Evolutionary conservation across 1,284 basidiomycete genomes (phyloP).

Genomic region (Rhodotorula sp.): DNA sequence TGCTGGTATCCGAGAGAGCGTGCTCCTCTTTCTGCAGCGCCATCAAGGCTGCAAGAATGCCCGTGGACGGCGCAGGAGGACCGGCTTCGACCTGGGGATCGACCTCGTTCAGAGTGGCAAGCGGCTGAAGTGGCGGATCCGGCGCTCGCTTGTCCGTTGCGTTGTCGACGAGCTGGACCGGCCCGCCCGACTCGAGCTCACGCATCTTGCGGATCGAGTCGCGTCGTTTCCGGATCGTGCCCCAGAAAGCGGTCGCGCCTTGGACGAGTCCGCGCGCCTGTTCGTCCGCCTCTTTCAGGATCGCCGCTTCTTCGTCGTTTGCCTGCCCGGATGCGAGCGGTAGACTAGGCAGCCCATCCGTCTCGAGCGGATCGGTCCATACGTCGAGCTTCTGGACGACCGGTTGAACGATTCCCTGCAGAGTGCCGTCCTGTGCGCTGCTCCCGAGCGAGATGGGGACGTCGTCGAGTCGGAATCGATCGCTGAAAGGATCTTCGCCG

Average conservation of each 20-base stretch:
- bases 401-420: neutral
- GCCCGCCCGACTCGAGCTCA: neutral
- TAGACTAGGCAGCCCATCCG: conserved; percentile 50
- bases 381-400: conserved; percentile 30
- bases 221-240: conserved; percentile 4
- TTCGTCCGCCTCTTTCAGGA: neutral
- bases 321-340: conserved; percentile 31
- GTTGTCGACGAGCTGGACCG: neutral
- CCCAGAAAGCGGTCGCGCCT: conserved; percentile 18
- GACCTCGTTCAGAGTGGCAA: neutral
- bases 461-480: conserved; percentile 16
- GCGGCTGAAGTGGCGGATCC: neutral
- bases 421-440: conserved; percentile 1
- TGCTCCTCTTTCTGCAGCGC: conserved; percentile 36
- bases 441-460: conserved; percentile 2
- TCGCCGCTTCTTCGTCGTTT: conserved; percentile 31
- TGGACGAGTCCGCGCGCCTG: conserved; percentile 32
- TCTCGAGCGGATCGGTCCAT: conserved; percentile 51
- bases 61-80: conserved; percentile 5
- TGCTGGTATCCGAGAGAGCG: neutral
- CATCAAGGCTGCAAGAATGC: conserved; percentile 39
- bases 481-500: conserved; percentile 5
- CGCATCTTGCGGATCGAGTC: neutral
- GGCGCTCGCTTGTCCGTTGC: neutral
- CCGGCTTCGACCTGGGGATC: neutral